A percentile compares a stretch with the other conserved stretches of the same genome.
phyloP scores from a whole-genome alignment of 495 filamentous ascomycete species.

The Platismatia glauca region DNA sequence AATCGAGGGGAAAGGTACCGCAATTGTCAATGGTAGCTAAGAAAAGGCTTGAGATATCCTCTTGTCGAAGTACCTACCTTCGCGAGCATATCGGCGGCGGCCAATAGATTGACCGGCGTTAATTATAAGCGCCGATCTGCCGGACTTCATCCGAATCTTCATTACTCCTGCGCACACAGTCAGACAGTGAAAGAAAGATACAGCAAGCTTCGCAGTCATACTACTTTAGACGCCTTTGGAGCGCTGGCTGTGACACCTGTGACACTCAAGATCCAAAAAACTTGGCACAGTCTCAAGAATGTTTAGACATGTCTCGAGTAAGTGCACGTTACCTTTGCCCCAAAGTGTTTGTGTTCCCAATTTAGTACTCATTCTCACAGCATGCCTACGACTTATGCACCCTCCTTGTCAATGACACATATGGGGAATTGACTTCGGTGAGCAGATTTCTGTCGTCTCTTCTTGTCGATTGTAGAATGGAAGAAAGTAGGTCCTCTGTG shows the following conservation, averaged over 20 bases:
- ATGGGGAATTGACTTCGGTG: slow-evolving; percentile 87
- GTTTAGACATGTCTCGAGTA: slow-evolving; percentile 48
- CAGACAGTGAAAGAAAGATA: neutral
- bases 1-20: slow-evolving; percentile 17
- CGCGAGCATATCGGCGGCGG: neutral
- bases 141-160: neutral
- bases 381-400: slow-evolving; percentile 72
- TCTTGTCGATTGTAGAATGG: neutral
- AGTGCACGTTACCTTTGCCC: neutral
- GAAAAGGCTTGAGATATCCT: neutral
- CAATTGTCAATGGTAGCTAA: slow-evolving; percentile 21
- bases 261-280: slow-evolving; percentile 61
- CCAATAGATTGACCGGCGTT: neutral
- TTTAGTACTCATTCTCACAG: slow-evolving; percentile 27
- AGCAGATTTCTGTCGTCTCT: slow-evolving; percentile 27
- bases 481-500: neutral
- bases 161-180: too few relatives aligned
- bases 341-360: neutral
- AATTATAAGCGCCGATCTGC: neutral
- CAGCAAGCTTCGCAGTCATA: slow-evolving; percentile 1
- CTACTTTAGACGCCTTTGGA: slow-evolving; percentile 24
- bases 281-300: slow-evolving; percentile 61
- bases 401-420: slow-evolving; percentile 78
- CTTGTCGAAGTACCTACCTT: neutral
- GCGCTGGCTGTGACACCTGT: slow-evolving; percentile 53